Base-by-base conservation (phyloP, 352 stramenopile species). In the Globisporangium canariense region DNA sequence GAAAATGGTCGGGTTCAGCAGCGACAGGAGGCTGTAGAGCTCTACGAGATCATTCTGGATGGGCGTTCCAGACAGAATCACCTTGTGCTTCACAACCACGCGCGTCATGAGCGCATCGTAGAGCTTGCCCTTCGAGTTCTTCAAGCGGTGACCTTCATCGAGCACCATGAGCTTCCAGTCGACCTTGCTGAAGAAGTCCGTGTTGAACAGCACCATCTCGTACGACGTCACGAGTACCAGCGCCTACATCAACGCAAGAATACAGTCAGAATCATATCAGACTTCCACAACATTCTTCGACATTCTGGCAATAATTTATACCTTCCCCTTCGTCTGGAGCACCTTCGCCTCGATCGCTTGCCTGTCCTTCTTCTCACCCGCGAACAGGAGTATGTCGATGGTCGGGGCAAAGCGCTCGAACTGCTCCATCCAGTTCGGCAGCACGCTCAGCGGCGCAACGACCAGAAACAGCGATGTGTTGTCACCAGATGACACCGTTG, bases 61-160 rank as follows among this genome's bases (percentile, higher is more conserved):
- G 4, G 90, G 89, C 14, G 89, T 97, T 9, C 90, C 90, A n/a
- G 72, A 96, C 16, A 88, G 64, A 69, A 93, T 79, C 68, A 71
- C 73, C 75, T 77, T 93, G 66, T 71, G 73, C 20, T 62, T 67
- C 7, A 74, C 65, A 11, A 55, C 71, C 2, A 83, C 63, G 49
- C 55, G 76, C 5, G 73, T 79, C 34, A 74, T 64, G 32, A 94
- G 66, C 38, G 75, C 59, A n/a, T 73, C 62, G 61, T 88, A 76
- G 40, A 90, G 67, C 58, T 81, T 74, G 1, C 85, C 74, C 41
- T 83, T 79, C 1, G 71, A 69, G 65, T 96, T 97, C 75, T 96
- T 96, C n/a, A 97, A 87, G 18, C 82, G 73, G 66, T 97, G 90
- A 25, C 83, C 88, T 72, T 97, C 90, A 62, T 97, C 89, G 25